These are phyloP conservation scores for Auricularia heimuer DNA, from an alignment of 768 basidiomycete species.

Conservation along the genomic window DNA sequence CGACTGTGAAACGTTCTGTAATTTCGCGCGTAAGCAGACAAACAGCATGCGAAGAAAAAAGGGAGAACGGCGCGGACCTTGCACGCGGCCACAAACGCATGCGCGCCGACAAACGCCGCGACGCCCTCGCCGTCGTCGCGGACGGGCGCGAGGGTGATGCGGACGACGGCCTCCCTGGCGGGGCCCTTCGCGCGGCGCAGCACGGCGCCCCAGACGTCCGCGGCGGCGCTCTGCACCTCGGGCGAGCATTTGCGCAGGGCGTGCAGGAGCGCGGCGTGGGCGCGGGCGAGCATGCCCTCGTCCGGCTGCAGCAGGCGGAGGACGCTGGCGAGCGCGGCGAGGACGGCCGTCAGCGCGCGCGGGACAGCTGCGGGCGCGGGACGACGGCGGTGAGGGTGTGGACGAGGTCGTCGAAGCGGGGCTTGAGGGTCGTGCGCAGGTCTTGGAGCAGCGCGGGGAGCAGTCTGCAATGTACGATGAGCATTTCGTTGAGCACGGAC, in stretches of 20 bases:
- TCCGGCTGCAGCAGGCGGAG: slow-evolving; percentile 63
- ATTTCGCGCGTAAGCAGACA: background rate
- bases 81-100: slow-evolving; percentile 65
- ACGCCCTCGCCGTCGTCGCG: slow-evolving; percentile 28
- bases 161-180: slow-evolving; percentile 45
- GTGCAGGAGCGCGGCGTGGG: slow-evolving; percentile 46
- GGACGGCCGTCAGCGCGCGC: slow-evolving; percentile 47
- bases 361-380: slow-evolving; percentile 45
- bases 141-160: slow-evolving; percentile 31
- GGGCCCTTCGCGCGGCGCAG: slow-evolving; percentile 61
- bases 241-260: slow-evolving; percentile 50
- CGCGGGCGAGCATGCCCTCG: slow-evolving; percentile 15
- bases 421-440: slow-evolving; percentile 64
- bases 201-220: slow-evolving; percentile 81
- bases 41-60: background rate
- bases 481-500: background rate
- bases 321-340: slow-evolving; percentile 56
- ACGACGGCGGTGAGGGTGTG: slow-evolving; percentile 47
- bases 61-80: slow-evolving; percentile 37
- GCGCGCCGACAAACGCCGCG: slow-evolving; percentile 36
- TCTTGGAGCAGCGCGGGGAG: slow-evolving; percentile 73
- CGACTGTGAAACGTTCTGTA: slow-evolving; percentile 70
- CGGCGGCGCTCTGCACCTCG: slow-evolving; percentile 66
- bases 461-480: slow-evolving; percentile 36
- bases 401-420: slow-evolving; percentile 49